These are phyloP conservation scores for Alternaria brassicae DNA, from an alignment of 2,329 filamentous ascomycete species.

Conservation along the genomic window DNA sequence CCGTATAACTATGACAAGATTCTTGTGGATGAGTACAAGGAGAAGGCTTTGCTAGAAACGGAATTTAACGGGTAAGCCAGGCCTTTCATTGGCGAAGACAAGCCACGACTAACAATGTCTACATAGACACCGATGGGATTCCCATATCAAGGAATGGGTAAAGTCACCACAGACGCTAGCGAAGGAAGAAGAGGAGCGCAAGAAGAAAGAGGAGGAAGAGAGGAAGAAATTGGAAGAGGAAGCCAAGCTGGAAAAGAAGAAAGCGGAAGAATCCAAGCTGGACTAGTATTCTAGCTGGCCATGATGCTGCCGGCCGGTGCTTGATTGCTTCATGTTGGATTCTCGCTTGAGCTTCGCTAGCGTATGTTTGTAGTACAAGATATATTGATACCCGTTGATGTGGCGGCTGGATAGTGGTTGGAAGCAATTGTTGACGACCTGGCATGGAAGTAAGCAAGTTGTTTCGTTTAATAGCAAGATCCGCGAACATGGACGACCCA, in stretches of 20 bases:
- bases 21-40: conserved; percentile 69
- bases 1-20: conserved; percentile 74
- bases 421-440: neutral
- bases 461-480: neutral
- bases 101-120: conserved; percentile 10
- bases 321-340: conserved; percentile 4
- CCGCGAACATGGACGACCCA: neutral
- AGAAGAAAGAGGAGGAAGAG: conserved; percentile 12
- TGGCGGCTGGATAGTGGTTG: neutral
- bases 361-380: conserved; percentile 5
- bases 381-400: conserved; percentile 32
- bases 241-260: conserved; percentile 14
- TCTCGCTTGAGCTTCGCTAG: conserved; percentile 7
- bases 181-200: conserved; percentile 21
- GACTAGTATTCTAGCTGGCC: conserved; percentile 30
- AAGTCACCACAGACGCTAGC: conserved; percentile 43
- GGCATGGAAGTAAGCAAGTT: neutral
- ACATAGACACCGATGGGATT: conserved; percentile 67
- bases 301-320: conserved; percentile 1
- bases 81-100: neutral
- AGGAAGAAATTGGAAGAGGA: conserved; percentile 16
- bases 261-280: conserved; percentile 22
- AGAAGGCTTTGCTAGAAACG: conserved; percentile 66
- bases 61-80: conserved; percentile 64
- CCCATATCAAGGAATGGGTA: conserved; percentile 66